Conservation (phyloP, 495 filamentous ascomycete genomes). For the Neurospora sublineolata region DNA sequence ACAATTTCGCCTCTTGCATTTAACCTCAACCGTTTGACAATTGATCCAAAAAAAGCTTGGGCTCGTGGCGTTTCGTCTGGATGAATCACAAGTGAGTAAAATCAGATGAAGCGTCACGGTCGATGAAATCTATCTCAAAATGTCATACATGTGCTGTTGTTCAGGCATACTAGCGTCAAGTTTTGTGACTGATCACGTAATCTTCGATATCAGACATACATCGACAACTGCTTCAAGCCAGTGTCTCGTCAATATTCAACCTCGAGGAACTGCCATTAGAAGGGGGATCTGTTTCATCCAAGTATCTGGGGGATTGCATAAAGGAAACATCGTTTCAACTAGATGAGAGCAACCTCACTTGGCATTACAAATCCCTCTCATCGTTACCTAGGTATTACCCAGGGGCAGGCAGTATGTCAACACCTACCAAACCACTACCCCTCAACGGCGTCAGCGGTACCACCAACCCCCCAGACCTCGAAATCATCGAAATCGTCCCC, state of each 20-base stretch:
- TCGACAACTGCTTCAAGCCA: not conserved
- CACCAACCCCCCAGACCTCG: not conserved
- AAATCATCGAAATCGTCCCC: slow-evolving; percentile 33
- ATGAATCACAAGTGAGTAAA: not conserved
- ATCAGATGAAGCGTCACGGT: not conserved
- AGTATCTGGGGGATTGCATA: no score
- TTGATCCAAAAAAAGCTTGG: no score
- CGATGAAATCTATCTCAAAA: not conserved
- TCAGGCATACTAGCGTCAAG: not conserved
- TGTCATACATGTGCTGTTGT: not conserved
- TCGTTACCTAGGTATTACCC: not conserved
- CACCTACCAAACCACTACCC: not conserved
- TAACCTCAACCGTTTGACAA: not conserved
- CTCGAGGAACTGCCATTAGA: not conserved
- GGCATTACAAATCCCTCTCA: not conserved
- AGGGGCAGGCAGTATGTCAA: not conserved
- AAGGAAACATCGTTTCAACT: no score
- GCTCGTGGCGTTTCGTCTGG: not conserved
- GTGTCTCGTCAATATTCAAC: not conserved
- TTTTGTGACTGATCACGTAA: not conserved
- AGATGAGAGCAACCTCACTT: no score
- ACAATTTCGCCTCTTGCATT: not conserved
- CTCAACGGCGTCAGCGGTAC: not conserved
- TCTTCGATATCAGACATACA: not conserved
- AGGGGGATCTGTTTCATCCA: no score